Percentiles rank a stretch among this genome's conserved stretches.
phyloP scores from a whole-genome alignment of 495 filamentous ascomycete species.

The Penicillium diatomitis region DNA sequence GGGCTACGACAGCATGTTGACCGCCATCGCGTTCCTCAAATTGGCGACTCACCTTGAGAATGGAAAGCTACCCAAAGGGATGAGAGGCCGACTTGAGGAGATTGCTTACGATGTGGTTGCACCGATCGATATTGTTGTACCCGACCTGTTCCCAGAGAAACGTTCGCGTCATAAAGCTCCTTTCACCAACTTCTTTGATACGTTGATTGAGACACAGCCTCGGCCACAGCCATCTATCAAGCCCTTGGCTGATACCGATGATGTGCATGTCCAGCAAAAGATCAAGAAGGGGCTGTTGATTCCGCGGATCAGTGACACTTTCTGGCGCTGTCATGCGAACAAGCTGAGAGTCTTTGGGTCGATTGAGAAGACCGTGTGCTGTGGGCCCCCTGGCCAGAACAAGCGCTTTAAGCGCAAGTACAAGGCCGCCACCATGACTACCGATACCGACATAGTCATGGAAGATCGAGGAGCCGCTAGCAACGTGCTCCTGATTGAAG shows the following conservation, averaged over 20 bases:
- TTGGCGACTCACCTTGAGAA: conserved; percentile 44
- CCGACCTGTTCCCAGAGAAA: not conserved
- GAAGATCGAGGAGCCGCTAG: no score
- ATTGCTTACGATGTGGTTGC: not conserved
- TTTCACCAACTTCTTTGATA: conserved; percentile 1
- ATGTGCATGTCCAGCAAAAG: not conserved
- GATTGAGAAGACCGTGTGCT: conserved; percentile 42
- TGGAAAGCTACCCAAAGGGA: conserved; percentile 1
- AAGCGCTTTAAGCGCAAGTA: not conserved
- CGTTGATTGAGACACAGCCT: no score
- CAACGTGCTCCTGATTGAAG: no score
- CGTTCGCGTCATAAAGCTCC: not conserved
- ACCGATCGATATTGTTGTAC: not conserved
- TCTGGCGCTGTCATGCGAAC: conserved; percentile 58
- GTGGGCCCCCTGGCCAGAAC: conserved; percentile 7
- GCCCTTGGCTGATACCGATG: conserved; percentile 1
- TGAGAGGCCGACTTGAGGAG: not conserved
- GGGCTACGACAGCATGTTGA: conserved; percentile 65
- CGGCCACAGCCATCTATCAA: no score
- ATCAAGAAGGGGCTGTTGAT: conserved; percentile 26
- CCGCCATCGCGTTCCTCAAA: conserved; percentile 56
- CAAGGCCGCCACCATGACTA: not conserved
- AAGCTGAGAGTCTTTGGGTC: conserved; percentile 58
- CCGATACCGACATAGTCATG: no score
- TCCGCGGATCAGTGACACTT: conserved; percentile 38